A percentile compares a stretch with the other conserved stretches of the same genome.
phyloP scores from a whole-genome alignment of 116 monocot species.

The Zostera marina region DNA sequence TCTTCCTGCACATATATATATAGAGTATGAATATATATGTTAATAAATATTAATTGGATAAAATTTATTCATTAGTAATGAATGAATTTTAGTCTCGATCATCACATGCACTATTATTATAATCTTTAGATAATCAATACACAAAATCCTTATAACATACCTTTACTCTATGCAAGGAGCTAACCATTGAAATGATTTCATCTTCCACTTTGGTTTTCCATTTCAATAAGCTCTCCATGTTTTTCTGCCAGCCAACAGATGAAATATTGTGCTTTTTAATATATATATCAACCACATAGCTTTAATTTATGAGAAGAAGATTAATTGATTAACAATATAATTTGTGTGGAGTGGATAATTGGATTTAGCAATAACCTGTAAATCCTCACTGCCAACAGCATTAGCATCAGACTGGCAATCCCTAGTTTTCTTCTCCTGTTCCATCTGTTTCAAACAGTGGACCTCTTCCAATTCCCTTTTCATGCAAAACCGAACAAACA shows the following conservation, averaged over 20 bases:
- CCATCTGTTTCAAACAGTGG: constrained; percentile 15
- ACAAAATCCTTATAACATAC: too few species aligned
- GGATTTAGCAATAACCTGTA: constrained; percentile 21
- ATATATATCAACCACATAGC: neutral
- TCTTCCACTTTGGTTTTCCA: constrained; percentile 43
- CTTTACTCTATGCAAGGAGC: constrained; percentile 28
- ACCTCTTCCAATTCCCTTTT: constrained; percentile 45
- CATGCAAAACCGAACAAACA: neutral
- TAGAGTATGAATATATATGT: too few species aligned
- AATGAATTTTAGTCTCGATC: too few species aligned
- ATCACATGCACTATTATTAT: too few species aligned
- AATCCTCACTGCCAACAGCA: neutral
- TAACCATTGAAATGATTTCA: constrained; percentile 20
- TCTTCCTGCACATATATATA: constrained; percentile 87
- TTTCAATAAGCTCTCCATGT: constrained; percentile 27
- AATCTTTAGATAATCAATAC: too few species aligned
- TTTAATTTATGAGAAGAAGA: too few species aligned
- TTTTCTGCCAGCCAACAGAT: constrained; percentile 24
- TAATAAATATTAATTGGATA: neutral
- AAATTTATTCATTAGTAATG: too few species aligned
- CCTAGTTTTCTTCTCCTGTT: constrained; percentile 20
- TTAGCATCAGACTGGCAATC: constrained; percentile 12
- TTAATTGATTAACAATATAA: too few species aligned
- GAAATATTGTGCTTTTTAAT: neutral
- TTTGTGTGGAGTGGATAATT: neutral